Percentiles rank a stretch among this genome's conserved stretches.
Conservation (phyloP, 2,329 filamentous ascomycete genomes). For the Hymenoscyphus salicellus region DNA sequence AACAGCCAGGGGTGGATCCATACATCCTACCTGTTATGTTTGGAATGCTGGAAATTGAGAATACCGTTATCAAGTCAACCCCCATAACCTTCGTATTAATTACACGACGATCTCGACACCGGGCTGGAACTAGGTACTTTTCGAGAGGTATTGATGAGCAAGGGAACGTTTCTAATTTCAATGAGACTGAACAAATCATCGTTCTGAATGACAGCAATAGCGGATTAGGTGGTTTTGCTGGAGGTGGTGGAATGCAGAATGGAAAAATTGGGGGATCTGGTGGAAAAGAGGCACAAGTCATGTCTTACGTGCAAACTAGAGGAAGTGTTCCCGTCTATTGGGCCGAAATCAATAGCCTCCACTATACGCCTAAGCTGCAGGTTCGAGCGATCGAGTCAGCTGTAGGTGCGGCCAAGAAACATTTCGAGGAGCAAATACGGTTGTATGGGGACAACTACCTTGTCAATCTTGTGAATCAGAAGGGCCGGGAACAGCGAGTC, state of each 20-base stretch:
- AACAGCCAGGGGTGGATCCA: conserved; percentile 77
- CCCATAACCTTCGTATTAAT: conserved; percentile 83
- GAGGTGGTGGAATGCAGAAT: conserved; percentile 72
- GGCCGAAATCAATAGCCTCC: conserved; percentile 90
- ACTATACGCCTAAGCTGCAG: conserved; percentile 87
- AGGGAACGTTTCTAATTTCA: conserved; percentile 97
- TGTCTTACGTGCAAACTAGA: conserved; percentile 94
- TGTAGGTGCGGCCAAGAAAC: conserved; percentile 71
- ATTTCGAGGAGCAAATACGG: conserved; percentile 90
- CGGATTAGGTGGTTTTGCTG: conserved; percentile 75
- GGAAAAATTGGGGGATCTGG: conserved; percentile 59
- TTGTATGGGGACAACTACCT: conserved; percentile 96
- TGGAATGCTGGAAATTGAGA: conserved; percentile 88
- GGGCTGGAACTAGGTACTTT: conserved; percentile 91
- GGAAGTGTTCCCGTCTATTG: conserved; percentile 95
- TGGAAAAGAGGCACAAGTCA: conserved; percentile 76
- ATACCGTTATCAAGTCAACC: conserved; percentile 80
- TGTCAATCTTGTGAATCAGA: conserved; percentile 96
- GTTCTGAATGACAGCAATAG: conserved; percentile 79
- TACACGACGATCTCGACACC: conserved; percentile 81
- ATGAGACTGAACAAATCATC: conserved; percentile 93
- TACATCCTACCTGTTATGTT: conserved; percentile 95
- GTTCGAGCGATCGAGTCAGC: conserved; percentile 81
- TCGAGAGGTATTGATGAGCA: conserved; percentile 90
- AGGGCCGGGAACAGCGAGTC: conserved; percentile 81